phyloP scores from a whole-genome alignment of 2,329 filamentous ascomycete species.

The Magnaporthales sp. region DNA sequence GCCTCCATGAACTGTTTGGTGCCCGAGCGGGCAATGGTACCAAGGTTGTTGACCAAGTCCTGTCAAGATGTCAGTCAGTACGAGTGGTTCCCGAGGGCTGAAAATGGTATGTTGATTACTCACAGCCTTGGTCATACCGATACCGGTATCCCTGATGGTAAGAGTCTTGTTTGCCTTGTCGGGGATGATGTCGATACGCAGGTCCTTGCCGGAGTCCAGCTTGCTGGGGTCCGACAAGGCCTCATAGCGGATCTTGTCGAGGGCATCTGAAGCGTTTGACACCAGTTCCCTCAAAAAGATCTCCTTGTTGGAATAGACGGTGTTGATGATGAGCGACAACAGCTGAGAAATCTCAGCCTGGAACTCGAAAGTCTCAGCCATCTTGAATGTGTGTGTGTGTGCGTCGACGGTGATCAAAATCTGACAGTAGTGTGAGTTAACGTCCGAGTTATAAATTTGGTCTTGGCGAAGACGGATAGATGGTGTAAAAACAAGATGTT shows the following conservation, averaged over 20 bases:
- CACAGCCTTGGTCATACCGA: conserved; percentile 99
- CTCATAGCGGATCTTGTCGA: conserved; percentile 99
- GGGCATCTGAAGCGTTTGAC: conserved; percentile 96
- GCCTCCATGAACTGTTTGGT: conserved; percentile 99
- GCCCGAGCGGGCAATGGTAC: conserved; percentile 97
- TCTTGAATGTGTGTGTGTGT: conserved; percentile 44
- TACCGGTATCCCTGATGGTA: conserved; percentile 95
- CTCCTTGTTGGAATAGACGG: conserved; percentile 99
- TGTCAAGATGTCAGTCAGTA: conserved; percentile 22
- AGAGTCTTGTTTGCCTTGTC: conserved; percentile 96
- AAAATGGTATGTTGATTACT: conserved; percentile 30
- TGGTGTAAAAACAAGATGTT: neutral
- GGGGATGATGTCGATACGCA: conserved; percentile 98
- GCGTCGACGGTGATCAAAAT: conserved; percentile 4
- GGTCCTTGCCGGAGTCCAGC: conserved; percentile 95
- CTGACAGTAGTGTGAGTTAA: neutral
- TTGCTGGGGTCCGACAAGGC: conserved; percentile 93
- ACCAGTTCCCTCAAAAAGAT: conserved; percentile 98
- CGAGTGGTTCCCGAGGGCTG: neutral
- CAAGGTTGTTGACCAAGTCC: conserved; percentile 99
- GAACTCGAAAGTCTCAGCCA: conserved; percentile 98
- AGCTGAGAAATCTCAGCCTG: conserved; percentile 99
- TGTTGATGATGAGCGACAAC: conserved; percentile 99
- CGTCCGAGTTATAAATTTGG: neutral
- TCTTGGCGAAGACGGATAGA: neutral